Evolutionary conservation across 495 filamentous ascomycete genomes (phyloP).

Genomic region (Trichoderma orchidacearum): DNA sequence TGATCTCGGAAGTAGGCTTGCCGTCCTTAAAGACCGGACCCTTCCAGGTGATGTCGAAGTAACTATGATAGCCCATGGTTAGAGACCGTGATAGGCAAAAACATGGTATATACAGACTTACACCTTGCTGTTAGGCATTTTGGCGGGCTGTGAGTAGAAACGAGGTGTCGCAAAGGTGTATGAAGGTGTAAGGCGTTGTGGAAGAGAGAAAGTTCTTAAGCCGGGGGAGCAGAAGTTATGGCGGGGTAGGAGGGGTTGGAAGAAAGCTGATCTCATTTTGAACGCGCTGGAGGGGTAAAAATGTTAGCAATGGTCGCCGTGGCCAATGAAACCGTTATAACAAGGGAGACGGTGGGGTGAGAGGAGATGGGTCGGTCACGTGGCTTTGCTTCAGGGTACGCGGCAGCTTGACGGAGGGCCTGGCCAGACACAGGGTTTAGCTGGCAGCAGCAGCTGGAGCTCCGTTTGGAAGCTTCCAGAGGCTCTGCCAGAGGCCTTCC

Average conservation of each 20-base stretch:
- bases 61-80: conserved; percentile 10
- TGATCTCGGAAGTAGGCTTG: conserved; percentile 41
- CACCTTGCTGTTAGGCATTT: conserved; percentile 1
- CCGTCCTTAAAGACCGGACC: conserved; percentile 48
- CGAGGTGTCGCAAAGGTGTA: conserved; percentile 1
- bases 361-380: conserved; percentile 1
- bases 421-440: no score
- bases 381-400: neutral
- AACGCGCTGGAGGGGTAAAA: conserved; percentile 1
- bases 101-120: neutral
- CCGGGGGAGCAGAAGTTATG: neutral
- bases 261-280: conserved; percentile 4
- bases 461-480: no score
- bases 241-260: conserved; percentile 11
- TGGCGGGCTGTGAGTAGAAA: conserved; percentile 3
- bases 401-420: no score
- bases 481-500: no score
- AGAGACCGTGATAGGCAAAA: neutral
- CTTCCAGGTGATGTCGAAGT: conserved; percentile 41
- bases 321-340: neutral
- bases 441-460: no score
- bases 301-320: conserved; percentile 1
- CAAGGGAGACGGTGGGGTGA: conserved; percentile 1
- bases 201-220: conserved; percentile 1
- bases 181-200: neutral